Base-by-base conservation (phyloP, 768 basidiomycete species). In the Boletus rufocinnamomeus region DNA sequence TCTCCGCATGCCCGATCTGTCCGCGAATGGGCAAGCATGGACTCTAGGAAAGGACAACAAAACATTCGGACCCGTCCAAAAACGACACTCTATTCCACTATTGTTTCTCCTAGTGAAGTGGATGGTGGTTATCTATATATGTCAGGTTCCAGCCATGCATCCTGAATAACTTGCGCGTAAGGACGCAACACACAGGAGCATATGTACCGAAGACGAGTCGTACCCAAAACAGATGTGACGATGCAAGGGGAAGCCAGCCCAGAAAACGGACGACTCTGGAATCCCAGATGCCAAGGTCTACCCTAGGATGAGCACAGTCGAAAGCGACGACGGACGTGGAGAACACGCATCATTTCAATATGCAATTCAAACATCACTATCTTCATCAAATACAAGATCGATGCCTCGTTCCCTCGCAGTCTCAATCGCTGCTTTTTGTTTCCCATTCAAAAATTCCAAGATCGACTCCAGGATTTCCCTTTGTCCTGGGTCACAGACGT, bases 391-490 rank as follows among this genome's bases (percentile, higher is more conserved):
- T 25, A 82, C 76, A 32, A 88, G 67, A 48, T 85, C 80, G 23
- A 87, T 72, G 0, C 86, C 88, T 59, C 77, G 68, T 27, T 77
- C 75, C 8, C 75, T 76, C 10, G 88, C 87, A 41, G 72, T 64
- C 41, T 76, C 74, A 30, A 86, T 63, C 4, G 80, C 84, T 4
- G 71, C 69, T 13, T 72, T 65, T 66, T 82, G 83, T 65, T 83
- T 84, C 40, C 72, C 69, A 30, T 70, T 62, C 13, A 80, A 77
- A 64, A 80, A 87, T 17, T 61, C 67, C n/a, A 87, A 64, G 2
- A 90, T 66, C 0, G 82, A 83, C 28, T 73, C 63, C 16, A 88
- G 66, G 43, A 88, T 85, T n/a, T 80, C 80, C 4, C 74, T 72
- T 69, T 89, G 87, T 17, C 87, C 87, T 87, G 58, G 2, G 14